Percentiles rank a stretch among this genome's conserved stretches.
phyloP scores from a whole-genome alignment of 495 filamentous ascomycete genomes.

The Hyaloscypha finlandica region DNA sequence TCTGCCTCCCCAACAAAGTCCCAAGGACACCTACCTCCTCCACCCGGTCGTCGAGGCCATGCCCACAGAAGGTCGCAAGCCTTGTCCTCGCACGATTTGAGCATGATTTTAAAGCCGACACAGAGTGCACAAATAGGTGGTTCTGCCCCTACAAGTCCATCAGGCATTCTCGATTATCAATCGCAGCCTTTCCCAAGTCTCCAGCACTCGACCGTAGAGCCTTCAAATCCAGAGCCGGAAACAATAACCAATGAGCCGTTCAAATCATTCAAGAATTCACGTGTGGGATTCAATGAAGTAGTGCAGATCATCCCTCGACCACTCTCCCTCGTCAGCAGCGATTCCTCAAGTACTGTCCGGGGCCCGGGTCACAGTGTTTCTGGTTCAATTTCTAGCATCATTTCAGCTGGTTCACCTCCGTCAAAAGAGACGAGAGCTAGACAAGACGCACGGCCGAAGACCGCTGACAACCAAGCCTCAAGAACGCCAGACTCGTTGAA shows the following conservation, averaged over 20 bases:
- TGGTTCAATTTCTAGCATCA: constrained; percentile 63
- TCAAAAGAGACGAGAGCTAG: constrained; percentile 41
- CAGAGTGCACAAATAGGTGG: constrained; percentile 45
- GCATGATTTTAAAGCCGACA: constrained; percentile 62
- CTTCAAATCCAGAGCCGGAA: not conserved
- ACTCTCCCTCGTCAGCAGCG: constrained; percentile 71
- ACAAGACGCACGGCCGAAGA: constrained; percentile 49
- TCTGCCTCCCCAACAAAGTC: constrained; percentile 66
- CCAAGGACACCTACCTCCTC: constrained; percentile 53
- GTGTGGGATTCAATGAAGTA: constrained; percentile 62
- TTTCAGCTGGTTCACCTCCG: constrained; percentile 45
- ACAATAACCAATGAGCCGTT: constrained; percentile 33
- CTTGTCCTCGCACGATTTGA: constrained; percentile 81
- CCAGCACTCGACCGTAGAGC: constrained; percentile 15
- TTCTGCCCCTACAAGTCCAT: constrained; percentile 72
- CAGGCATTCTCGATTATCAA: constrained; percentile 45
- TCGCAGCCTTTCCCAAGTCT: constrained; percentile 37
- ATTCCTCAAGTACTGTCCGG: constrained; percentile 63
- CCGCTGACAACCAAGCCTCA: constrained; percentile 45
- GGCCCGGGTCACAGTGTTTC: constrained; percentile 60
- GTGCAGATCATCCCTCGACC: constrained; percentile 72
- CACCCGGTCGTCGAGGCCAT: constrained; percentile 67
- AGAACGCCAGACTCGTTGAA: constrained; percentile 29
- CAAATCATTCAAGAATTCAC: constrained; percentile 43
- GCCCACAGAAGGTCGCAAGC: constrained; percentile 85